Evolutionary conservation across 768 basidiomycete genomes (phyloP).

Genomic region (Strobilomyces dryophilus): DNA sequence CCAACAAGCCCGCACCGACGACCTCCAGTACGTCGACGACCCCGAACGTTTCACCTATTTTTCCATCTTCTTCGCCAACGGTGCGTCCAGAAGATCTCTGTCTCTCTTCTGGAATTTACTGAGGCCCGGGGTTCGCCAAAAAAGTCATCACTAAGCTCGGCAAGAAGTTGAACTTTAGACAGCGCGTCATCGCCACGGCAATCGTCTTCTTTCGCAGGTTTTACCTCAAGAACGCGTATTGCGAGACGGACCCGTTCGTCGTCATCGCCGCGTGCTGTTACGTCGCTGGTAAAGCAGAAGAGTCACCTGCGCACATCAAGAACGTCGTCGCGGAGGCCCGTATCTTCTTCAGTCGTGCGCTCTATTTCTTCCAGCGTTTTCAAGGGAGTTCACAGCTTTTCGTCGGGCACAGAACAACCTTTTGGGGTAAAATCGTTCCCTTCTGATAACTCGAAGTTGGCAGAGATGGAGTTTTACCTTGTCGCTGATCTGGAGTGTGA

Average conservation of each 20-base stretch:
- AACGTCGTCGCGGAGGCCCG: conserved; percentile 83
- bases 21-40: conserved; percentile 74
- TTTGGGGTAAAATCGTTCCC: conserved; percentile 79
- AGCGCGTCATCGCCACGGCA: conserved; percentile 91
- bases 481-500: conserved; percentile 97
- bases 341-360: conserved; percentile 66
- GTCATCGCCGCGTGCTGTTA: conserved; percentile 93
- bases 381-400: neutral
- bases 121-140: neutral
- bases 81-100: conserved; percentile 36
- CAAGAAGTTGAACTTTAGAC: conserved; percentile 76
- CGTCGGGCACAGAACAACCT: conserved; percentile 45
- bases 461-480: conserved; percentile 99
- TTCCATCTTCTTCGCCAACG: conserved; percentile 83
- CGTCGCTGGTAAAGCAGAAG: conserved; percentile 96
- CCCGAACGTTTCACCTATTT: conserved; percentile 78
- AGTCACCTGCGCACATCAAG: conserved; percentile 93
- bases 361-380: neutral
- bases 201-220: conserved; percentile 96
- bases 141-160: conserved; percentile 84
- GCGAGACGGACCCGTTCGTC: conserved; percentile 92
- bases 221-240: conserved; percentile 92
- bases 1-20: conserved; percentile 68
- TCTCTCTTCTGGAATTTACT: neutral
- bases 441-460: conserved; percentile 84